A percentile compares a stretch with the other conserved stretches of the same genome.
Evolutionary conservation across 108 stramenopile genomes (phyloP).

Genomic region (Epipyxis sp.): DNA sequence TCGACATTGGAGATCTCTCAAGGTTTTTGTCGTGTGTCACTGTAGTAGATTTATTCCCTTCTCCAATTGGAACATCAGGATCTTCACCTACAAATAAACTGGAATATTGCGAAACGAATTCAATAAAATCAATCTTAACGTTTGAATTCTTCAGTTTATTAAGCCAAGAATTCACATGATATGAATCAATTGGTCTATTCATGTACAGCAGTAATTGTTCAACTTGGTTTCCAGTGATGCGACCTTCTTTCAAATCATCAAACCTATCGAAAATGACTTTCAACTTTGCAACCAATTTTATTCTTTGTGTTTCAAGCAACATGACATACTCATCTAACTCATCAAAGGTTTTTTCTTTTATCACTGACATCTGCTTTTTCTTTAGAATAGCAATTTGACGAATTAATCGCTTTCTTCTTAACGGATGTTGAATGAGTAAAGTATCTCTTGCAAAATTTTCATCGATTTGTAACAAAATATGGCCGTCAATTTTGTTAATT

Average conservation of each 20-base stretch:
- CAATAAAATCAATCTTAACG: not conserved
- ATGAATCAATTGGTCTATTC: not conserved
- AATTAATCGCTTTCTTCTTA: not conserved
- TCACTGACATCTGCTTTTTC: not conserved
- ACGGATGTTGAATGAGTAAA: not conserved
- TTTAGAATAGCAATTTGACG: not conserved
- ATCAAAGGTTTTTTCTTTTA: not conserved
- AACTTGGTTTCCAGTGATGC: not conserved
- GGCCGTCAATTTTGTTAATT: constrained; percentile 4
- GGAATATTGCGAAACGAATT: not conserved
- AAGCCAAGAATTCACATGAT: not conserved
- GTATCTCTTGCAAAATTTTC: not conserved
- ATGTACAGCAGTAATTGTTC: not conserved
- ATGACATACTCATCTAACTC: constrained; percentile 49
- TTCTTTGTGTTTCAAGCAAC: constrained; percentile 40
- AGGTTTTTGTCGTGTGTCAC: not conserved
- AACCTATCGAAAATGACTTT: constrained; percentile 37
- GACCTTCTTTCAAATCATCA: not conserved
- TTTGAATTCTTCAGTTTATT: too few relatives aligned
- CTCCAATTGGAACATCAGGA: not conserved
- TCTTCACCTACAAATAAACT: not conserved
- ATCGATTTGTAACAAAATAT: not conserved
- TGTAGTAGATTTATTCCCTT: too few relatives aligned
- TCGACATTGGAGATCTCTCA: not conserved
- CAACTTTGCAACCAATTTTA: constrained; percentile 49